phyloP scores from a whole-genome alignment of 2,329 filamentous ascomycete genomes.

The Onygena corvina region DNA sequence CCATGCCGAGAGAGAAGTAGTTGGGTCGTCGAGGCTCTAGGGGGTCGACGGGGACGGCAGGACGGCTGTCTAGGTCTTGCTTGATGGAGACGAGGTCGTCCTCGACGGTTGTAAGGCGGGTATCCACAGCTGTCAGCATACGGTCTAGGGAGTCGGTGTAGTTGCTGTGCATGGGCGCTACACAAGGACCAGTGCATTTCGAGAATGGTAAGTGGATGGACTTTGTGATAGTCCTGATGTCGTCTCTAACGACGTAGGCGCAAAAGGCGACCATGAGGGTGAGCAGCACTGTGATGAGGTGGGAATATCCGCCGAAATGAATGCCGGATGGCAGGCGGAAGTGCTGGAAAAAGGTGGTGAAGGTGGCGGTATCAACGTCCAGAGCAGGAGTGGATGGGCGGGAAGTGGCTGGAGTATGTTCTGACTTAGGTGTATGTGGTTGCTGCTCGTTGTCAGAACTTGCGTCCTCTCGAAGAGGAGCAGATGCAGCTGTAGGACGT shows the following conservation, averaged over 20 bases:
- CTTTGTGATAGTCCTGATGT: conserved; percentile 13
- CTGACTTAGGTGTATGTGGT: background rate
- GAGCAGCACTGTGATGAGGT: conserved; percentile 11
- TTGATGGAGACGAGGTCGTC: conserved; percentile 14
- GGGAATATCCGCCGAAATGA: background rate
- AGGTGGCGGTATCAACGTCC: too few relatives aligned
- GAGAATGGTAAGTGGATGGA: conserved; percentile 13
- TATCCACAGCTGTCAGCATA: conserved; percentile 14
- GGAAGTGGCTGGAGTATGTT: background rate
- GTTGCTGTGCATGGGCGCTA: background rate
- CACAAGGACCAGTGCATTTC: background rate
- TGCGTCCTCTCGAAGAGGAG: too few relatives aligned
- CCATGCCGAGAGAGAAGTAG: conserved; percentile 55
- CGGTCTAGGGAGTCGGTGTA: conserved; percentile 14
- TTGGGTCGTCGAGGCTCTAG: conserved; percentile 46
- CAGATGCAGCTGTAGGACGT: too few relatives aligned
- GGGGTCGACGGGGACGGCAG: conserved; percentile 13
- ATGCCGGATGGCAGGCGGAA: background rate
- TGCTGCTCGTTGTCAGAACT: background rate
- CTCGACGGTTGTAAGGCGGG: conserved; percentile 13
- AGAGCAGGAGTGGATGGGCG: background rate
- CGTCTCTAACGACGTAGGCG: conserved; percentile 13
- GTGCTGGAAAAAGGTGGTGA: too few relatives aligned
- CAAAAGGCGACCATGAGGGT: conserved; percentile 14
- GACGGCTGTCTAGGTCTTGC: conserved; percentile 13